Percentiles rank a stretch among this genome's conserved stretches.
Conservation (phyloP, 768 basidiomycete species). For the Lentinula aciculospora region DNA sequence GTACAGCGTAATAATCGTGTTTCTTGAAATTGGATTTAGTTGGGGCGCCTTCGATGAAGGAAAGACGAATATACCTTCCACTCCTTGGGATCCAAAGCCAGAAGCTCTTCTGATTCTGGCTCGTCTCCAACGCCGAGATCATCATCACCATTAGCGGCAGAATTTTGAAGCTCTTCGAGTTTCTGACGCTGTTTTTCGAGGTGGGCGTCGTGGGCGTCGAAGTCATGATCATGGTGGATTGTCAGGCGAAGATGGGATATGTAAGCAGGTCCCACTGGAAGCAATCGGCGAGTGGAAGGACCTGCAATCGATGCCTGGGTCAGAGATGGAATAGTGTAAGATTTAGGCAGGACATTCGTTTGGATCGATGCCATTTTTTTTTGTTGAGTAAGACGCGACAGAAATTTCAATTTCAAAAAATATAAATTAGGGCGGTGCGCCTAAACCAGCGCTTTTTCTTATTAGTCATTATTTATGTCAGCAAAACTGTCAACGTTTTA, state of each 20-base stretch:
- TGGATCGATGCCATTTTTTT: slow-evolving; percentile 21
- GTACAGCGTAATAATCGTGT: slow-evolving; percentile 97
- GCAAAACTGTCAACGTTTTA: no score
- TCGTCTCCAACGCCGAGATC: slow-evolving; percentile 94
- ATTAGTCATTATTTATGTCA: no score
- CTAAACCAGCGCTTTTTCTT: no score
- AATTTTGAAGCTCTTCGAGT: slow-evolving; percentile 43
- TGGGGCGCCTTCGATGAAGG: background rate
- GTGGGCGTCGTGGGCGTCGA: slow-evolving; percentile 77
- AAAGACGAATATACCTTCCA: slow-evolving; percentile 69
- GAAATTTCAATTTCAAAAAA: background rate
- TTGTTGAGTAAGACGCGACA: background rate
- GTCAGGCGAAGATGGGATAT: slow-evolving; percentile 76
- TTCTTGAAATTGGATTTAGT: slow-evolving; percentile 44
- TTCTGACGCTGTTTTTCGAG: slow-evolving; percentile 48
- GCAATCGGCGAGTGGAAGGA: slow-evolving; percentile 27
- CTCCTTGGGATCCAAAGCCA: slow-evolving; percentile 88
- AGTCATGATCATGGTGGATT: slow-evolving; percentile 70
- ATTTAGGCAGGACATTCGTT: slow-evolving; percentile 32
- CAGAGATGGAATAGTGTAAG: slow-evolving; percentile 35
- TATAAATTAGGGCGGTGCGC: no score
- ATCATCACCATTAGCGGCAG: slow-evolving; percentile 46
- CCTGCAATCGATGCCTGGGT: slow-evolving; percentile 27
- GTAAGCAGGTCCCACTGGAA: slow-evolving; percentile 87
- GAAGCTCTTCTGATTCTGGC: slow-evolving; percentile 64